Conservation (phyloP, 2,329 filamentous ascomycete genomes). For the Endothia cerciana region DNA sequence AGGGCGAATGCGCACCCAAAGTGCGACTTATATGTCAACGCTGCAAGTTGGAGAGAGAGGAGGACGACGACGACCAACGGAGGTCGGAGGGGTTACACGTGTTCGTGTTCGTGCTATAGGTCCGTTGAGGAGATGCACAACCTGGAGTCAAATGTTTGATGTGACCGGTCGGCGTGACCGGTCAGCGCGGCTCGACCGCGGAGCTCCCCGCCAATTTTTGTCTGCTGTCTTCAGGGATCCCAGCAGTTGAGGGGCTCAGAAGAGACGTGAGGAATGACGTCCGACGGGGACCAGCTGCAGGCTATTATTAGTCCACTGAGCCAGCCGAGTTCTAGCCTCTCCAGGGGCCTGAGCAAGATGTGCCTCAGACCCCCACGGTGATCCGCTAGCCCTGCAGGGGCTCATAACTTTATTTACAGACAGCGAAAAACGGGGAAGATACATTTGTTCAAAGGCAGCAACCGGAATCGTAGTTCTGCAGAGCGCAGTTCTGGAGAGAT, state of each 20-base stretch:
- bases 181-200: slow-evolving; percentile 6
- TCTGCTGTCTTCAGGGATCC: slow-evolving; percentile 19
- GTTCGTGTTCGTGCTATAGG: slow-evolving; percentile 6
- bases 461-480: background rate
- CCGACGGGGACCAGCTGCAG: slow-evolving; percentile 2
- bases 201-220: slow-evolving; percentile 25
- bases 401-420: background rate
- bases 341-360: background rate
- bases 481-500: background rate
- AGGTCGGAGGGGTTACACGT: slow-evolving; percentile 9
- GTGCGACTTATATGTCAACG: slow-evolving; percentile 2
- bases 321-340: slow-evolving; percentile 1
- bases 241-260: slow-evolving; percentile 16
- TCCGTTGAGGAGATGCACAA: background rate
- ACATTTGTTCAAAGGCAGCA: background rate
- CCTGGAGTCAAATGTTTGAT: background rate
- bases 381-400: slow-evolving; percentile 1
- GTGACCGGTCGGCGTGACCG: slow-evolving; percentile 1
- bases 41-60: slow-evolving; percentile 1
- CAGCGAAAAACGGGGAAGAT: no score
- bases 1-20: slow-evolving; percentile 6
- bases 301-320: background rate
- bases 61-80: slow-evolving; percentile 9
- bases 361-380: background rate
- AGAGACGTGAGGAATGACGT: slow-evolving; percentile 19